A percentile compares a stretch with the other conserved stretches of the same genome.
These are phyloP conservation scores for Mesembryanthemum crystallinum DNA, from an alignment of 148 eudicot genomes.

Conservation along the genomic window DNA sequence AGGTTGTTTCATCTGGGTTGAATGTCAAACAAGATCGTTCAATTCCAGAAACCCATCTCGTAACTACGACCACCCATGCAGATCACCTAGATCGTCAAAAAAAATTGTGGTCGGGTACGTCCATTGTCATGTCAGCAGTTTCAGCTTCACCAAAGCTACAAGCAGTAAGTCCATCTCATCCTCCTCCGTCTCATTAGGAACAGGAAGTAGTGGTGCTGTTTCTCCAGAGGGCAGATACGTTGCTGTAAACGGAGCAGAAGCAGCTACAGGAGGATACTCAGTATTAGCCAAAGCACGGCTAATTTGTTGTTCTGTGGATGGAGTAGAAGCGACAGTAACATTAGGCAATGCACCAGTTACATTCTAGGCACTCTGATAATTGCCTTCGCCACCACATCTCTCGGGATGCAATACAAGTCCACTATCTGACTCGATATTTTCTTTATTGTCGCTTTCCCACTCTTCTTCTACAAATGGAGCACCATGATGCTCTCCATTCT, in stretches of 20 bases:
- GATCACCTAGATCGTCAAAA: neutral
- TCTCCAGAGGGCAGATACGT: neutral
- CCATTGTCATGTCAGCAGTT: neutral
- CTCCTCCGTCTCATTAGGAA: neutral
- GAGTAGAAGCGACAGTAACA: too few relatives aligned
- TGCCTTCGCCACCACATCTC: too few relatives aligned
- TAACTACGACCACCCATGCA: neutral
- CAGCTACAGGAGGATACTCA: too few relatives aligned
- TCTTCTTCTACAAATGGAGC: slow-evolving; percentile 76
- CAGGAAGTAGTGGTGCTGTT: neutral
- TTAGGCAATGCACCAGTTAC: too few relatives aligned
- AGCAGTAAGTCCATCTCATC: slow-evolving; percentile 22
- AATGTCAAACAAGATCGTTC: too few relatives aligned
- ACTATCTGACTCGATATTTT: too few relatives aligned
- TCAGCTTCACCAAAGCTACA: slow-evolving; percentile 4
- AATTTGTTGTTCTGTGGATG: too few relatives aligned
- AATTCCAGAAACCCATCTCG: neutral
- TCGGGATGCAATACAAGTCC: slow-evolving; percentile 1
- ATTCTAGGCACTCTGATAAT: too few relatives aligned
- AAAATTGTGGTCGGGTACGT: neutral
- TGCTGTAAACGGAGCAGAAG: neutral
- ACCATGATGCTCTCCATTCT: slow-evolving; percentile 67
- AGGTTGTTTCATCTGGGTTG: too few relatives aligned
- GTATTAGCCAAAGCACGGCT: too few relatives aligned
- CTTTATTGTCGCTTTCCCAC: slow-evolving; percentile 47